Base-by-base conservation (phyloP, 139 green algal genomes). In the Chlorella sp. region DNA sequence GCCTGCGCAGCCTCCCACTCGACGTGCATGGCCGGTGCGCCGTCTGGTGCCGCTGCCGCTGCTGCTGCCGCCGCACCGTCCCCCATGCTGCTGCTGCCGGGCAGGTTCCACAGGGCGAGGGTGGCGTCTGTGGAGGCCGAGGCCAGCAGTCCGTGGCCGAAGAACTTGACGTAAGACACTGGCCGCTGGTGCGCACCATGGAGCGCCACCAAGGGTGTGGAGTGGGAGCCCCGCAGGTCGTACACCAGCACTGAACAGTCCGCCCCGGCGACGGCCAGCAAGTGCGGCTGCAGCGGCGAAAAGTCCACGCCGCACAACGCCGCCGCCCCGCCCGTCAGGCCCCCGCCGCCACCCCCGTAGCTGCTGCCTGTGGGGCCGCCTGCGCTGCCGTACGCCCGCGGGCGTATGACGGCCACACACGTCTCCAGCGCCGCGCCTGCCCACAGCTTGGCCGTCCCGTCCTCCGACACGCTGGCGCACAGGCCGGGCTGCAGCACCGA, bases 121-220 rank as follows among this genome's bases (percentile, higher is more conserved):
- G 87, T 93, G 60, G 82, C 91, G 82, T 98, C 93, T 1, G 91
- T 97, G 31, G 89, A 93, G 0, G 92, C 89, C 2, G 86, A 91
- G 5, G 93, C 89, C 27, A 98, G 69, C 69, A 88, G 75, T 0
- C 24, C 64, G 0, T 26, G 30, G 31, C 69, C 80, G 24, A 93
- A 70, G 72, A 91, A 98, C 62, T 86, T 86, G 61, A 96, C 92
- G 69, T 97, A 98, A 22, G 89, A 93, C 26, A 96, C 90, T 0
- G 93, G 85, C 68, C 85, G 51, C 0, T 10, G 30, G 67, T 94
- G 89, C n/a, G n/a, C n/a, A n/a, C n/a, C n/a, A n/a, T n/a, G n/a
- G n/a, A n/a, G n/a, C n/a, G 5, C 80, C 74, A 26, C 65, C 31
- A 42, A 94, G 82, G n/a, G 67, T 67, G 22, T 29, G 27, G 35